phyloP scores from a whole-genome alignment of 78 protist genomes.

The Dictyostelium citrinum region DNA sequence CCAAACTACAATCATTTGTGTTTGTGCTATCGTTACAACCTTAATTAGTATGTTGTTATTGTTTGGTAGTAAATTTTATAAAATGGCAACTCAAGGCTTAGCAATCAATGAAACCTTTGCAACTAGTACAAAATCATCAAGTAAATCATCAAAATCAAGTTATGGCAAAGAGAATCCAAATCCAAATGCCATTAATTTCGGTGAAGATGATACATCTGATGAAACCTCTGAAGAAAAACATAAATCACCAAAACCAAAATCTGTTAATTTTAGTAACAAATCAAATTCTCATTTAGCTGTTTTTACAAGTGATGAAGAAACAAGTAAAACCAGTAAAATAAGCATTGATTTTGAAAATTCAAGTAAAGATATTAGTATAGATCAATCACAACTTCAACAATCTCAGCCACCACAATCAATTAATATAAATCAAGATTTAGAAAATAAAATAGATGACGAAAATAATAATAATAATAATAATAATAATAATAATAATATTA shows the following conservation, averaged over 20 bases:
- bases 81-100: background rate
- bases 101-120: conserved; percentile 4
- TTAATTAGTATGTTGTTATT: background rate
- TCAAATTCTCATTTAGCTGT: background rate
- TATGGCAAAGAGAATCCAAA: background rate
- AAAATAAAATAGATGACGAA: no score
- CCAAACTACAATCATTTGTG: conserved; percentile 26
- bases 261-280: background rate
- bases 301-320: background rate
- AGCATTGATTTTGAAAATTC: background rate
- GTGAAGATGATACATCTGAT: background rate
- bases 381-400: background rate
- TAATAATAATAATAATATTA: background rate
- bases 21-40: conserved; percentile 2
- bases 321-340: background rate
- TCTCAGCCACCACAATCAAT: background rate
- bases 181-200: background rate
- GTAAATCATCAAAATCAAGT: background rate
- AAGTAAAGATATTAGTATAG: background rate
- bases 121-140: background rate
- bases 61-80: conserved; percentile 13
- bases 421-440: background rate
- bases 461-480: background rate
- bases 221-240: background rate
- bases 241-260: background rate